phyloP scores from a whole-genome alignment of 169 alveolate genomes.

The Eimeria brunetti region DNA sequence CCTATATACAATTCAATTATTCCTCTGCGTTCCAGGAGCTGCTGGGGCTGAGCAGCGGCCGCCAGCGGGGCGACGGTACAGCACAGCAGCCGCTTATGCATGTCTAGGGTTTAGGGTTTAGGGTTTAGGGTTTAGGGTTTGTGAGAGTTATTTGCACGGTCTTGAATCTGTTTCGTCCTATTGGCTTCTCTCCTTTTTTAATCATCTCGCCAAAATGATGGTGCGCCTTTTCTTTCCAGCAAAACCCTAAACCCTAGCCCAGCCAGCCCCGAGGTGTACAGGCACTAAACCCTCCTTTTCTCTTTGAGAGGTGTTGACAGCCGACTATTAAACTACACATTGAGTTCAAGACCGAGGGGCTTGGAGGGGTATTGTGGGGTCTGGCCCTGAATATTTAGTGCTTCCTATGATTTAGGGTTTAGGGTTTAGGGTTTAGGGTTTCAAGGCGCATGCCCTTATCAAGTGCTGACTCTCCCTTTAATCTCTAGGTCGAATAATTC shows the following conservation, averaged over 20 bases:
- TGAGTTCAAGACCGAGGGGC: not conserved
- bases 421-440: slow-evolving; percentile 36
- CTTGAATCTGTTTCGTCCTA: not conserved
- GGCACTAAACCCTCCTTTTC: not conserved
- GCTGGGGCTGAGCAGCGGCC: slow-evolving; percentile 8
- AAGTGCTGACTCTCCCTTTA: slow-evolving; percentile 49
- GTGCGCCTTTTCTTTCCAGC: not conserved
- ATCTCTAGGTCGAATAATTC: slow-evolving; percentile 34
- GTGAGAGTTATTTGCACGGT: not conserved
- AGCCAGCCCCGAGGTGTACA: not conserved
- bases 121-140: slow-evolving; percentile 34
- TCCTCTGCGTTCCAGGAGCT: not conserved
- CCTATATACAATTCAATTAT: not conserved
- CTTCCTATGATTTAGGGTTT: not conserved
- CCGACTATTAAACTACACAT: not conserved
- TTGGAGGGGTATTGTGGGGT: not conserved
- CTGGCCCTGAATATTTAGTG: not conserved
- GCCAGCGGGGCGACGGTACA: not conserved
- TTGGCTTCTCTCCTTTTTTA: not conserved
- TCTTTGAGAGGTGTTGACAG: not conserved
- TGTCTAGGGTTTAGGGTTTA: slow-evolving; percentile 25
- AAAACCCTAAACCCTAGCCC: slow-evolving; percentile 39
- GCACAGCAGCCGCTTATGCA: not conserved
- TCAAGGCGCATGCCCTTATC: not conserved
- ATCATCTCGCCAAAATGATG: slow-evolving; percentile 8